Evolutionary conservation across 345 rosid genomes (phyloP).

Genomic region (Euphorbia peplus): DNA sequence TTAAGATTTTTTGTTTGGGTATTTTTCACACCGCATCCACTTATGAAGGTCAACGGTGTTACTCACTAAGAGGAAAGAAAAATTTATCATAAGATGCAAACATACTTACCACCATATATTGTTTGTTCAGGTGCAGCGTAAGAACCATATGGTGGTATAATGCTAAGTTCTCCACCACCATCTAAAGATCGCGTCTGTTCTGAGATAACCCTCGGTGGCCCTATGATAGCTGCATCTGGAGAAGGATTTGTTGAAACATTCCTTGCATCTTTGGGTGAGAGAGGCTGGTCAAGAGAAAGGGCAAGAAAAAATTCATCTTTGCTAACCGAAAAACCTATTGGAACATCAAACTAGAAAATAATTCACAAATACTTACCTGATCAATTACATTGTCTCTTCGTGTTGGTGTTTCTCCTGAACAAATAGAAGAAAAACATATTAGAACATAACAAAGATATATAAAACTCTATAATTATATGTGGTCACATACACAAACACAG

Average conservation of each 20-base stretch:
- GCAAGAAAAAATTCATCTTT: slow-evolving; percentile 18
- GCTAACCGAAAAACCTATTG: slow-evolving; percentile 4
- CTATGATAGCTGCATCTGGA: slow-evolving; percentile 40
- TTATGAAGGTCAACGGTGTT: neutral
- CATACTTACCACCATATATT: slow-evolving; percentile 35
- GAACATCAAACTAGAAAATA: neutral
- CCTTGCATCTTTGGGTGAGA: slow-evolving; percentile 52
- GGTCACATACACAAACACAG: neutral
- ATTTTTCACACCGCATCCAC: neutral
- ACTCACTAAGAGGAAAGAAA: neutral
- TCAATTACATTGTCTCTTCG: slow-evolving; percentile 32
- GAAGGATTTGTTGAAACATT: slow-evolving; percentile 50
- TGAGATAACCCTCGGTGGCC: slow-evolving; percentile 31
- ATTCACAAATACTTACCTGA: slow-evolving; percentile 34
- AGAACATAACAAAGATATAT: neutral
- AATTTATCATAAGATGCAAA: neutral
- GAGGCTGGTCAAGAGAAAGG: slow-evolving; percentile 37
- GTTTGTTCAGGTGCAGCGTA: slow-evolving; percentile 41
- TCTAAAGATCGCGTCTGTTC: slow-evolving; percentile 20
- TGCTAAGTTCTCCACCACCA: slow-evolving; percentile 28
- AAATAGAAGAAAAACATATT: neutral
- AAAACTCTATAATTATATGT: neutral
- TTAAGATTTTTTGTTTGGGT: neutral
- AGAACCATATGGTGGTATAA: slow-evolving; percentile 27
- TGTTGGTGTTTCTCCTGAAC: slow-evolving; percentile 43